Percentiles rank a stretch among this genome's conserved stretches.
Evolutionary conservation across 2,329 filamentous ascomycete genomes (phyloP).

Genomic region (Beauveria sp.): DNA sequence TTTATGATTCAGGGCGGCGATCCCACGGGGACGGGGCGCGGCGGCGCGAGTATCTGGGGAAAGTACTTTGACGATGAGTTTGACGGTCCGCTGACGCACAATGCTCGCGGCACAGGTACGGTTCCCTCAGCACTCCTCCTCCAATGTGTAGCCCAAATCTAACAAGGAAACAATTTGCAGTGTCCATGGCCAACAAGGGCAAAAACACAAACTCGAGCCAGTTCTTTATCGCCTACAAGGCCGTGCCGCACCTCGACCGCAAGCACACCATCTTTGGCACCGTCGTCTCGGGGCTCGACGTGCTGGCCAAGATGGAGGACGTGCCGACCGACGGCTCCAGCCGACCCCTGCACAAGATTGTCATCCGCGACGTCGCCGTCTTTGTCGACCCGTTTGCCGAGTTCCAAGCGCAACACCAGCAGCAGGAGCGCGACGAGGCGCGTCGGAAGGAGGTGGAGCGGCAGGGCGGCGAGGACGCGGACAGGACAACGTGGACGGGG

Average conservation of each 20-base stretch:
- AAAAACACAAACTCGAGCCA: slow-evolving; percentile 96
- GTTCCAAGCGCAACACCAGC: slow-evolving; percentile 68
- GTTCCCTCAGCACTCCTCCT: slow-evolving; percentile 25
- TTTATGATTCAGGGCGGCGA: slow-evolving; percentile 99
- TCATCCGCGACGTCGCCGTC: slow-evolving; percentile 74
- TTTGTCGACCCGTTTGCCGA: slow-evolving; percentile 95
- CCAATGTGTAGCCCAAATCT: background rate
- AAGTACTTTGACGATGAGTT: slow-evolving; percentile 93
- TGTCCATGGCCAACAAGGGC: slow-evolving; percentile 95
- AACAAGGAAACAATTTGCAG: slow-evolving; percentile 3
- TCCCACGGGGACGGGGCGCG: slow-evolving; percentile 82
- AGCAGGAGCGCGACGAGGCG: slow-evolving; percentile 51
- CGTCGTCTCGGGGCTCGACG: slow-evolving; percentile 68
- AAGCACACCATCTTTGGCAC: slow-evolving; percentile 97
- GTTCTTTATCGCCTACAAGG: slow-evolving; percentile 87
- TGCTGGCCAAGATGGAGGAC: slow-evolving; percentile 68
- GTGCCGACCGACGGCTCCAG: slow-evolving; percentile 68
- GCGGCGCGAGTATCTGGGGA: slow-evolving; percentile 87
- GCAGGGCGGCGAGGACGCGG: slow-evolving; percentile 72
- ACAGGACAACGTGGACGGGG: slow-evolving; percentile 90
- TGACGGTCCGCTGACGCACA: slow-evolving; percentile 80
- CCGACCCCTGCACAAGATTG: slow-evolving; percentile 67
- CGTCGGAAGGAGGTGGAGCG: slow-evolving; percentile 54
- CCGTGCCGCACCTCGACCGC: slow-evolving; percentile 76
- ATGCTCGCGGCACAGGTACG: slow-evolving; percentile 56